Base-by-base conservation (phyloP, 352 stramenopile species). In the Phytophthora pisi region DNA sequence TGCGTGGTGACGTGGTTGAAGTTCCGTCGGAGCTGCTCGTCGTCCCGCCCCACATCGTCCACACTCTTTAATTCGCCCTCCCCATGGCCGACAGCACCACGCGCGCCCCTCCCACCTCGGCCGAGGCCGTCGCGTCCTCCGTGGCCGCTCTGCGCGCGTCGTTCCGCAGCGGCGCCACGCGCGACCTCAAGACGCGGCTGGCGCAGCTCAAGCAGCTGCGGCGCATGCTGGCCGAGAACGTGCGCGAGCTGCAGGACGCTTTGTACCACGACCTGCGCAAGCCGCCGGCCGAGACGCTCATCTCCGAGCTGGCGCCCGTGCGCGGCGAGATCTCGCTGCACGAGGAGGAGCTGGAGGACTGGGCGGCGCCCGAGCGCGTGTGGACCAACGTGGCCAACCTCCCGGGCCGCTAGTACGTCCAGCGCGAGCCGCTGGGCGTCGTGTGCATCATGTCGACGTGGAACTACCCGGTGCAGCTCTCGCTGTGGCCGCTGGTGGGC, bases 381-480 rank as follows among this genome's bases (percentile, higher is more conserved):
- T 64, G 55, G 65, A 90, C 72, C 47, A 84, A 83, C 54, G 46
- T 91, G 36, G 55, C 64, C 57, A 88, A 82, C 61, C 63, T 90
- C 20, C 81, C 84, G 1, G 75, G 85, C 52, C 55, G 52, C 24
- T 79, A 78, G 54, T 88, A 77, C 52, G 62, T 96, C 28, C 72
- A 86, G 40, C 67, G 70, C 2, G 86, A 95, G 34, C 84, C 87
- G n/a, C 74, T 95, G 23, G 89, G 92, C 51, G 84, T 96, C 43
- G 89, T 95, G 3, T 92, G 84, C 45, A 62, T 98, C 70, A 88
- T 98, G 5, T 79, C 79, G 24, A 92, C 86, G 70, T 98, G 89
- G 86, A 98, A 98, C 62, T 98, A 97, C 63, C 93, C 93, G 2
- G 60, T 97, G 46, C 68, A 82, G 43, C 78, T 98, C 1, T 75